Conservation (phyloP, 2,329 filamentous ascomycete genomes). For the Pseudogymnoascus sp. region DNA sequence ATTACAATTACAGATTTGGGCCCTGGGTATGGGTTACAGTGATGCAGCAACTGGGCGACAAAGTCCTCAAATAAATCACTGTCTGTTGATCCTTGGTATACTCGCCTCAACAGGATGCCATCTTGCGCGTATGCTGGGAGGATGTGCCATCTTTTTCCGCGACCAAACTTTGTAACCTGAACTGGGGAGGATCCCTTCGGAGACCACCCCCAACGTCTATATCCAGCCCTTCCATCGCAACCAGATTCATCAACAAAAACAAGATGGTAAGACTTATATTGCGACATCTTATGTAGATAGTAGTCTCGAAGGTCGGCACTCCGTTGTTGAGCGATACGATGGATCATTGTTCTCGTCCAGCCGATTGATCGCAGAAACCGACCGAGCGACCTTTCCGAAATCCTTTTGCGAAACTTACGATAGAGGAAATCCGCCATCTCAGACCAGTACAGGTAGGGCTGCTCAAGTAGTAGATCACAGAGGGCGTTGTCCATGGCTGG, state of each 20-base stretch:
- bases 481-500: background rate
- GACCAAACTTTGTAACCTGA: too few relatives aligned
- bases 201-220: conserved; percentile 30
- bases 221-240: conserved; percentile 12
- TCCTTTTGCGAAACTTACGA: background rate
- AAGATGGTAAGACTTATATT: conserved; percentile 25
- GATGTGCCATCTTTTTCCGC: too few relatives aligned
- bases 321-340: conserved; percentile 27
- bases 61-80: too few relatives aligned
- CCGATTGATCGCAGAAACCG: conserved; percentile 12
- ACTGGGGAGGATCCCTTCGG: too few relatives aligned
- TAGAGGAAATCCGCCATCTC: conserved; percentile 26
- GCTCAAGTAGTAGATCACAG: too few relatives aligned
- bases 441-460: background rate
- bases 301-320: conserved; percentile 31
- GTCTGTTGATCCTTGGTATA: too few relatives aligned
- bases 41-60: too few relatives aligned
- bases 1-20: too few relatives aligned
- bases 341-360: conserved; percentile 30
- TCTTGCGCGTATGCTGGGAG: too few relatives aligned
- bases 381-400: background rate
- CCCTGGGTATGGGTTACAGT: too few relatives aligned
- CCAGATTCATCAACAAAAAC: conserved; percentile 10
- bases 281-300: conserved; percentile 31
- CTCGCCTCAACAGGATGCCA: too few relatives aligned